Conservation (phyloP, 1,139 yeast species). For the Blastobotrys indianensis region DNA sequence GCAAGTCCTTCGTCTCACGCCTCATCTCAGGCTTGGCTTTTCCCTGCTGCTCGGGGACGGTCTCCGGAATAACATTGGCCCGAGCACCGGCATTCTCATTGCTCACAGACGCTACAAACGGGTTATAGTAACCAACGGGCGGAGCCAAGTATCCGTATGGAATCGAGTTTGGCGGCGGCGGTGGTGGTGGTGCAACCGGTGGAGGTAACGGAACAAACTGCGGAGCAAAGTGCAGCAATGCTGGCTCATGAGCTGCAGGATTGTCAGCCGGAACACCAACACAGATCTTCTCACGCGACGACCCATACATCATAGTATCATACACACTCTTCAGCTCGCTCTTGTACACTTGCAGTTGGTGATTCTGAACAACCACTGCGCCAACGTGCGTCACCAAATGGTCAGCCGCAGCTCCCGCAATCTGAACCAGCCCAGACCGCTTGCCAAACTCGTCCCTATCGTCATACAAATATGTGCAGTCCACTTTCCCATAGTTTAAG, state of each 20-base stretch:
- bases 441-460: slow-evolving; percentile 16
- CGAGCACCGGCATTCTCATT: too few species aligned
- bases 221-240: too few species aligned
- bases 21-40: too few species aligned
- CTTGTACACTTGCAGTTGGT: slow-evolving; percentile 4
- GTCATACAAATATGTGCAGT: slow-evolving; percentile 18
- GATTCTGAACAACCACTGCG: slow-evolving; percentile 5
- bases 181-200: slow-evolving; percentile 1
- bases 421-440: slow-evolving; percentile 19
- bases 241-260: too few species aligned
- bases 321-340: slow-evolving; percentile 5
- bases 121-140: too few species aligned
- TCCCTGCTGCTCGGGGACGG: too few species aligned
- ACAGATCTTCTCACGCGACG: slow-evolving; percentile 8
- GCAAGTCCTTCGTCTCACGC: too few species aligned
- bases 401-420: slow-evolving; percentile 10
- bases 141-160: neutral
- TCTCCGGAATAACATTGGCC: too few species aligned
- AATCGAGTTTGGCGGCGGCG: slow-evolving; percentile 1
- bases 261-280: neutral
- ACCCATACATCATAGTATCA: slow-evolving; percentile 4
- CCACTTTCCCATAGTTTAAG: slow-evolving; percentile 13
- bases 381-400: slow-evolving; percentile 4
- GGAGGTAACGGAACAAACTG: too few species aligned
- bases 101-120: too few species aligned